phyloP scores from a whole-genome alignment of 345 rosid species.

The Arabidopsis arenosa region DNA sequence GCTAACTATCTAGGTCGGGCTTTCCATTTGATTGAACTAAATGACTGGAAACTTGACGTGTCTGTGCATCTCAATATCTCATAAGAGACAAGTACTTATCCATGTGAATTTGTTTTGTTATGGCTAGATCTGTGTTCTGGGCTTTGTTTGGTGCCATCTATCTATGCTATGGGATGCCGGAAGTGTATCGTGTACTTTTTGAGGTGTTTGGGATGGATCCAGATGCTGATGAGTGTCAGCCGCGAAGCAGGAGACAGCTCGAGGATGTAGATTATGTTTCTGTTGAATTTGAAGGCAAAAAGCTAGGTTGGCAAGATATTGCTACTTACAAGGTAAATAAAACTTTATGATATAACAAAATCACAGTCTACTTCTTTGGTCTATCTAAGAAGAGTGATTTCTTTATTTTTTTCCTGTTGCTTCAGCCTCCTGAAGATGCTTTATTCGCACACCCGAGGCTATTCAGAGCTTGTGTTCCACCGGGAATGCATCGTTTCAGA shows the following conservation, averaged over 20 bases:
- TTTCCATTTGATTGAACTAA: background rate
- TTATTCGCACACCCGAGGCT: constrained; percentile 94
- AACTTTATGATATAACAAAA: constrained; percentile 14
- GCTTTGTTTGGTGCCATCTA: constrained; percentile 96
- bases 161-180: constrained; percentile 94
- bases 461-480: constrained; percentile 95
- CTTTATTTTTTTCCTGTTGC: constrained; percentile 17
- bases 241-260: constrained; percentile 88
- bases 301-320: constrained; percentile 89
- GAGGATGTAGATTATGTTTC: constrained; percentile 96
- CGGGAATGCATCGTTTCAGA: constrained; percentile 96
- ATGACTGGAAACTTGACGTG: background rate
- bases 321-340: constrained; percentile 72
- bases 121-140: constrained; percentile 85
- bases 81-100: constrained; percentile 8
- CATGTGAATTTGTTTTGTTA: constrained; percentile 8
- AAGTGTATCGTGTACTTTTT: constrained; percentile 90
- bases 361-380: background rate
- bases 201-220: constrained; percentile 99
- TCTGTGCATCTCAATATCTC: background rate
- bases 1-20: background rate
- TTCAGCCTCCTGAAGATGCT: constrained; percentile 94
- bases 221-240: constrained; percentile 90
- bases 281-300: constrained; percentile 84
- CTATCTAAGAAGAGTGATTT: background rate